Conservation (phyloP, 306 rosid species). For the Rosa chinensis region DNA sequence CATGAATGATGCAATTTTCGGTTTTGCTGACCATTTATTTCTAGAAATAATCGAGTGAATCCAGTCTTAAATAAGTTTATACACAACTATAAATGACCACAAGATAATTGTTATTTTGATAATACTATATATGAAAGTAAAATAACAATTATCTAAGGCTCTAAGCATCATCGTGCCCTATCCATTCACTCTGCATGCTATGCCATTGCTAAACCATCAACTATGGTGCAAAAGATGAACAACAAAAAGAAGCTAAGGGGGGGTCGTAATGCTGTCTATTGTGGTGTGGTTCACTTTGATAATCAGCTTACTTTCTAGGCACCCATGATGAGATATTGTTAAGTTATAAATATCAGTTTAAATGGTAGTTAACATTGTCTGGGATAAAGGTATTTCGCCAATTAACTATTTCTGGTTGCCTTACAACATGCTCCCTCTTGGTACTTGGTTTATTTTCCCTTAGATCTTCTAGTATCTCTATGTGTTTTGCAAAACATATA, state of each 20-base stretch:
- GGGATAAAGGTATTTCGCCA: slow-evolving; percentile 5
- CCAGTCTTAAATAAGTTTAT: neutral
- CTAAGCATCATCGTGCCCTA: slow-evolving; percentile 81
- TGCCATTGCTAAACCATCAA: slow-evolving; percentile 86
- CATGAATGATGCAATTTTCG: too few relatives aligned
- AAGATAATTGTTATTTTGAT: neutral
- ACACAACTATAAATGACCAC: neutral
- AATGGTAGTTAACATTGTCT: slow-evolving; percentile 1
- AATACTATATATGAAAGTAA: neutral
- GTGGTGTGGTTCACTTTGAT: slow-evolving; percentile 56
- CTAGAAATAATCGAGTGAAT: neutral
- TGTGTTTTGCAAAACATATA: neutral
- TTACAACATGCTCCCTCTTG: slow-evolving; percentile 6
- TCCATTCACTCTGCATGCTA: slow-evolving; percentile 86
- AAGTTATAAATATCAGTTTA: slow-evolving; percentile 5
- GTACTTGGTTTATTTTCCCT: neutral
- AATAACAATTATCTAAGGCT: neutral
- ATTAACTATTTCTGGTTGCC: neutral
- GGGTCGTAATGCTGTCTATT: slow-evolving; percentile 84
- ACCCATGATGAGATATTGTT: slow-evolving; percentile 12
- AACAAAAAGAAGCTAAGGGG: slow-evolving; percentile 24
- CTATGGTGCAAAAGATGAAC: slow-evolving; percentile 33
- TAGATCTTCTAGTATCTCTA: neutral
- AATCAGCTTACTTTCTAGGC: slow-evolving; percentile 22
- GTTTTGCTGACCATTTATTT: neutral